phyloP scores from a whole-genome alignment of 2,329 filamentous ascomycete genomes.

The Sclerotinia spermophila region DNA sequence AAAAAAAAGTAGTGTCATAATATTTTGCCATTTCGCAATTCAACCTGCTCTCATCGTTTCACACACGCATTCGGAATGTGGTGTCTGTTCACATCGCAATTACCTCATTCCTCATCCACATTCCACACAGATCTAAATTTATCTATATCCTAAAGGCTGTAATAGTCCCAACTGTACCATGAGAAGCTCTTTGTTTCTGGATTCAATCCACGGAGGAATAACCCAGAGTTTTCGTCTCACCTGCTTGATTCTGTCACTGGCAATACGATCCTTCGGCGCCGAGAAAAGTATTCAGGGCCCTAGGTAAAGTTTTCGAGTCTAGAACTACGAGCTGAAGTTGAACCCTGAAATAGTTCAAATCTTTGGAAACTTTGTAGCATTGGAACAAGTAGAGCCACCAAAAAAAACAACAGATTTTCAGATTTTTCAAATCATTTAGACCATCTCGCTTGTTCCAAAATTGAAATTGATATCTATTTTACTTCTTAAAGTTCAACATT shows the following conservation, averaged over 20 bases:
- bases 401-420: too few relatives aligned
- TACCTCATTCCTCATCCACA: neutral
- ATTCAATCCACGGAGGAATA: neutral
- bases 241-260: neutral
- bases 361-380: too few relatives aligned
- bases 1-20: neutral
- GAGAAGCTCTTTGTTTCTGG: neutral
- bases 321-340: neutral
- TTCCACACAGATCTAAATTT: slow-evolving; percentile 4
- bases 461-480: neutral
- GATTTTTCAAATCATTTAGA: neutral
- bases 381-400: too few relatives aligned
- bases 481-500: slow-evolving; percentile 52
- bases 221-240: neutral
- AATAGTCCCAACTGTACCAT: neutral
- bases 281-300: neutral
- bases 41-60: neutral
- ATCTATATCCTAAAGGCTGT: neutral
- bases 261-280: neutral
- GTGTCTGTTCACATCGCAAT: neutral
- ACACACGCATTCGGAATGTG: neutral
- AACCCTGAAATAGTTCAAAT: neutral
- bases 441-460: too few relatives aligned
- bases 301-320: neutral
- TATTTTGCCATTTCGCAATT: neutral